Conservation (phyloP, 306 rosid genomes). For the Mimosa bimucronata region DNA sequence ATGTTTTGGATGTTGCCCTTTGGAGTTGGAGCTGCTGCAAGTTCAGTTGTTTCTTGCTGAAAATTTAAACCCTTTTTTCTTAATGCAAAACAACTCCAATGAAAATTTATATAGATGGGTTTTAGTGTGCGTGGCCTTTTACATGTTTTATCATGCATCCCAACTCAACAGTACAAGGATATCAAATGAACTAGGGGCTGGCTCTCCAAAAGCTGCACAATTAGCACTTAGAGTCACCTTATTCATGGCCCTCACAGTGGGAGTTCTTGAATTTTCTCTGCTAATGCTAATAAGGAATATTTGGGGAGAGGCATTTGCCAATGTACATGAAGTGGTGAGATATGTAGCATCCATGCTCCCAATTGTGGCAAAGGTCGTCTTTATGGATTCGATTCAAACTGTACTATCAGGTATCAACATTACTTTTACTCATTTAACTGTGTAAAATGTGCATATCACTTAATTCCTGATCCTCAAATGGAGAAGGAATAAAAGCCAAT, state of each 20-base stretch:
- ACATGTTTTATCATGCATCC: constrained; percentile 10
- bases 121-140: not conserved
- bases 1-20: constrained; percentile 74
- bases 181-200: constrained; percentile 83
- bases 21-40: constrained; percentile 69
- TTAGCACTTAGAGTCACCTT: constrained; percentile 63
- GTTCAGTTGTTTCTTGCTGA: constrained; percentile 53
- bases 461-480: not conserved
- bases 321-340: constrained; percentile 58
- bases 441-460: not conserved
- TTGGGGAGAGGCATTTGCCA: constrained; percentile 76
- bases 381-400: constrained; percentile 50
- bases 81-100: not conserved
- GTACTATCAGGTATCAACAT: constrained; percentile 44
- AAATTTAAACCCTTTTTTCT: not conserved
- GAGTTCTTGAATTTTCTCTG: constrained; percentile 44
- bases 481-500: not conserved
- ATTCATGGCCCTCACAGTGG: constrained; percentile 47
- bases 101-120: not conserved
- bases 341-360: constrained; percentile 66
- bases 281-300: constrained; percentile 55
- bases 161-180: constrained; percentile 61
- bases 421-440: not conserved
- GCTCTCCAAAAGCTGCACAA: constrained; percentile 58
- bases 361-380: constrained; percentile 33